These are phyloP conservation scores for Arabis alpina DNA, from an alignment of 345 rosid species.

Conservation along the genomic window DNA sequence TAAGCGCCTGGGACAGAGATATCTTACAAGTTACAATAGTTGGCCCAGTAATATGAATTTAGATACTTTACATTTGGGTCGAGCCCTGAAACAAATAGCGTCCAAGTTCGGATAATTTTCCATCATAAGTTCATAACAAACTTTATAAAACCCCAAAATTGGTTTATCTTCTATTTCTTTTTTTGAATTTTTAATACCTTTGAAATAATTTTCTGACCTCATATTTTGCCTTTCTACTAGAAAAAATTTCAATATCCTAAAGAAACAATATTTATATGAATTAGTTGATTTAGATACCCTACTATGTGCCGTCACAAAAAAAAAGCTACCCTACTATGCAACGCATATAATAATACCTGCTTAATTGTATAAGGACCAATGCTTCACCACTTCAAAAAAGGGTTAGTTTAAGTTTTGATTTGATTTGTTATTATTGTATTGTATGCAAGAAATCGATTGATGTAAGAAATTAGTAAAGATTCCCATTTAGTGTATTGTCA, in stretches of 20 bases:
- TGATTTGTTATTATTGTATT: slow-evolving; percentile 17
- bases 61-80: slow-evolving; percentile 5
- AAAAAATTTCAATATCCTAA: not conserved
- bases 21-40: not conserved
- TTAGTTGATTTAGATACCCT: not conserved
- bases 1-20: not conserved
- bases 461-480: slow-evolving; percentile 33
- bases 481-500: slow-evolving; percentile 27
- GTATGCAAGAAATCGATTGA: too few species aligned
- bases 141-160: not conserved
- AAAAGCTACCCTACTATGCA: slow-evolving; percentile 16
- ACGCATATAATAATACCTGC: slow-evolving; percentile 9
- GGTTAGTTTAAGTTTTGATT: slow-evolving; percentile 31
- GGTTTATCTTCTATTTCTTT: not conserved
- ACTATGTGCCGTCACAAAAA: too few species aligned
- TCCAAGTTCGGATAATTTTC: slow-evolving; percentile 7
- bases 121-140: too few species aligned
- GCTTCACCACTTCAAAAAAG: slow-evolving; percentile 26
- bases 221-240: not conserved
- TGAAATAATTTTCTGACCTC: not conserved
- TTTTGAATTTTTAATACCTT: not conserved
- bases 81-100: slow-evolving; percentile 7
- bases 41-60: slow-evolving; percentile 11
- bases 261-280: not conserved
- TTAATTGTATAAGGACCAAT: slow-evolving; percentile 24